Evolutionary conservation across 2,329 filamentous ascomycete species (phyloP), one percentile per base, ranked within the genome.

Genomic region (Dactylella cylindrospora): DNA sequence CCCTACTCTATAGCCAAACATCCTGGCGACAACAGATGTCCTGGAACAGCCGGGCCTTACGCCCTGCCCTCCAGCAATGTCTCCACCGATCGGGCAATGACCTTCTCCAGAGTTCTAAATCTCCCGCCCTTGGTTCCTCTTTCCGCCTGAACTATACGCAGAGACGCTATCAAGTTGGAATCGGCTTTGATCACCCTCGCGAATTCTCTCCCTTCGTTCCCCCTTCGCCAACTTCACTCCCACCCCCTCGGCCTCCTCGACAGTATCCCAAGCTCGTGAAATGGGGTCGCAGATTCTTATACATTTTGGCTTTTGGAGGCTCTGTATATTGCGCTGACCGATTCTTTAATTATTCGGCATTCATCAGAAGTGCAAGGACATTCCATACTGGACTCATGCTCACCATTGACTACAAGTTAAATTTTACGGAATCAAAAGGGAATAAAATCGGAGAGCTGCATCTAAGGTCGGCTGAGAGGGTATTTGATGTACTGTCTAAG

Each of bases 361-460:
- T 95, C 20, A 82, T 80, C 29, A 86, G 93, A 52, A 91, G 87
- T 19, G 73, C 86, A 33, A 85, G 86, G 33, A 96, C 93, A 0
- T 95, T 97, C 72, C 79, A 80, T 32, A 82, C 82, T 2, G 91
- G 90, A 5, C 75, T 95, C 8, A 71, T 90, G 38, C 86, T 95
- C 12, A 91, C 90, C 0, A 70, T 90, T 19, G 93, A 98, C 76
- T 97, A 98, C 77, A 97, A 96, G 76, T 77, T 97, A 73, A 97
- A 98, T 74, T 98, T 98, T 73, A 82, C 88, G 4, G 80, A 87
- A 4, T 76, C 89, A 13, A 67, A 66, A 31, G 57, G 53, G 2
- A 53, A 57, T 1, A 57, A 66, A 28, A 66, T 69, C 17, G 47
- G 59, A 33, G 87, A 89, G 57, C 75, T 97, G 44, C 93, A 98